A percentile compares a stretch with the other conserved stretches of the same genome.
Evolutionary conservation across 1,284 basidiomycete species (phyloP).

Genomic region (Afroboletus lepidellus): DNA sequence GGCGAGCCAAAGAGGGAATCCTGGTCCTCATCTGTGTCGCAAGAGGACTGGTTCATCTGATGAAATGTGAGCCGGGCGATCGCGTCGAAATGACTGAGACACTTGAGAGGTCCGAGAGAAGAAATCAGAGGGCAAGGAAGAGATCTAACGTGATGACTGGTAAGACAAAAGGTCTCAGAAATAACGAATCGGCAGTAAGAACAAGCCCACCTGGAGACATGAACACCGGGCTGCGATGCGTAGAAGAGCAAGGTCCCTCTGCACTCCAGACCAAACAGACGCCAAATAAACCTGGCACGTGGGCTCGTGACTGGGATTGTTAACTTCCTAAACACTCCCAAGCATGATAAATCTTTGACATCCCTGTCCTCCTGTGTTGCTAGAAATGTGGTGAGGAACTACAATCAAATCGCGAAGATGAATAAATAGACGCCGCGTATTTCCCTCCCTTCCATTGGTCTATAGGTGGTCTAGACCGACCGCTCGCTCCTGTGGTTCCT

Average conservation of each 20-base stretch:
- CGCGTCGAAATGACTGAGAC: slow-evolving; percentile 14
- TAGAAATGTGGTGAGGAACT: too few species aligned
- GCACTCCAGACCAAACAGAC: slow-evolving; percentile 15
- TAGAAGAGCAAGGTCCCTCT: neutral
- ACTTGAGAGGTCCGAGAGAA: slow-evolving; percentile 12
- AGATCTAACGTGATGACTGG: neutral
- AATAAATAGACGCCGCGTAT: neutral
- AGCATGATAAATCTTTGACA: too few species aligned
- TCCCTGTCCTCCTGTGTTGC: too few species aligned
- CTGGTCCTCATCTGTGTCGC: slow-evolving; percentile 42
- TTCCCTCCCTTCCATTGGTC: neutral
- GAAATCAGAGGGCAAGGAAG: slow-evolving; percentile 9
- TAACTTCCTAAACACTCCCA: too few species aligned
- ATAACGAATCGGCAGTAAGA: neutral
- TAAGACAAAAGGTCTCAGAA: neutral
- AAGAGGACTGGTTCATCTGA: slow-evolving; percentile 22
- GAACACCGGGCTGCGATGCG: neutral
- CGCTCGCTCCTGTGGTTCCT: slow-evolving; percentile 1
- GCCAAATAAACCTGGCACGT: slow-evolving; percentile 1
- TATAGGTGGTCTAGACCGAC: slow-evolving; percentile 11
- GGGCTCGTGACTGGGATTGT: too few species aligned
- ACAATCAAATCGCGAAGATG: neutral
- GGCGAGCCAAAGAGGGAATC: slow-evolving; percentile 81
- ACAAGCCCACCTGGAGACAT: slow-evolving; percentile 12
- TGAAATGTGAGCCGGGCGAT: slow-evolving; percentile 16